These are phyloP conservation scores for Blastobotrys petasosporus DNA, from an alignment of 1,139 yeast species.

Conservation along the genomic window DNA sequence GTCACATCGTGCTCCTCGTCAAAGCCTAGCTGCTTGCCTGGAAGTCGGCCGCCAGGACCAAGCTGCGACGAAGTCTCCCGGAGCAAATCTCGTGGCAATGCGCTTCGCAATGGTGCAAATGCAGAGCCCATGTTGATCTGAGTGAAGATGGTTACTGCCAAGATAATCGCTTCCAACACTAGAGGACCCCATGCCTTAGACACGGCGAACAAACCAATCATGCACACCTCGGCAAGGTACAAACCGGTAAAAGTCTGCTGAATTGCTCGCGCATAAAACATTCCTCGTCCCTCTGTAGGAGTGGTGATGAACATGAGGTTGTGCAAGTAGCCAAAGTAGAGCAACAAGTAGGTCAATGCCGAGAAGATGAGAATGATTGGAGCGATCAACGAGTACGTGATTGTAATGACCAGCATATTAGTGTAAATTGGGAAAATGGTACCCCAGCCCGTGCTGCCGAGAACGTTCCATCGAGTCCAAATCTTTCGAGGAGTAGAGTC, in stretches of 20 bases:
- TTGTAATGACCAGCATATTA: constrained; percentile 69
- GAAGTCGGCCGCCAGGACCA: no score
- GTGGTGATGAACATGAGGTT: constrained; percentile 66
- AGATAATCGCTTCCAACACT: constrained; percentile 61
- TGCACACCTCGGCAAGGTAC: constrained; percentile 78
- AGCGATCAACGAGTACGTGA: constrained; percentile 76
- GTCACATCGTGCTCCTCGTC: no score
- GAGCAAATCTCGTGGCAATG: constrained; percentile 51
- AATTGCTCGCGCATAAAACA: constrained; percentile 80
- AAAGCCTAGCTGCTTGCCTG: neutral
- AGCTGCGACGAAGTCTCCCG: constrained; percentile 4
- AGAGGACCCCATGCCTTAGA: constrained; percentile 96
- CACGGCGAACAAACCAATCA: constrained; percentile 79
- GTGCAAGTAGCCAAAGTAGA: constrained; percentile 76
- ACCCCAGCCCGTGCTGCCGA: constrained; percentile 76
- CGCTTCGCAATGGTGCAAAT: constrained; percentile 58
- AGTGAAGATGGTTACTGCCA: constrained; percentile 58
- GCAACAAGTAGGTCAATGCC: constrained; percentile 57
- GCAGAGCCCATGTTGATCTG: constrained; percentile 59
- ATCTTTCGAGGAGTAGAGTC: constrained; percentile 85
- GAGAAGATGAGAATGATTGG: constrained; percentile 73
- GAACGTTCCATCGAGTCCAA: constrained; percentile 61
- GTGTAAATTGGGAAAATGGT: constrained; percentile 81
- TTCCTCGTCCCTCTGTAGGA: constrained; percentile 73
- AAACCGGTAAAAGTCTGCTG: constrained; percentile 85